Evolutionary conservation across 495 filamentous ascomycete species (phyloP), one percentile per base, ranked within the genome.

Genomic region (Durotheca rogersii): DNA sequence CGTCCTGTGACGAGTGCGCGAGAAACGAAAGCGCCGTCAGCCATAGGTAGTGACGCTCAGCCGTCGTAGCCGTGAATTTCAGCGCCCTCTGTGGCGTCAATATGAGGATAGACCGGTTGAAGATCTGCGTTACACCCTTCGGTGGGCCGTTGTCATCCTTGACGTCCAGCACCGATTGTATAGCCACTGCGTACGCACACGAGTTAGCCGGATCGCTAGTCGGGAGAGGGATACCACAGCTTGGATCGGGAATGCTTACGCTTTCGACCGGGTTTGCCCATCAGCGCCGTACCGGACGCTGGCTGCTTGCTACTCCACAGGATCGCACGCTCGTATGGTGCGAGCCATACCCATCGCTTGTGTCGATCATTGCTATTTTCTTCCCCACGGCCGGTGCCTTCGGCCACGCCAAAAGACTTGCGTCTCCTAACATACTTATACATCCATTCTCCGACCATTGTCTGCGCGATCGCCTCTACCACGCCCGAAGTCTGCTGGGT

Each of bases 371-470:
- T 81, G 55, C 82, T 83, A 51, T 68, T 81, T 45, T 81, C 81
- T 41, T 79, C 76, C 41, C 76, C 77, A 38, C 72, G 69, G 21
- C 68, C 71, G 46, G 70, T 70, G 23, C 75, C 72, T 44, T 97
- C 91, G 3, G 81, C 70, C 33, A 94, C 83, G 27, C 88, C 87
- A 68, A 98, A 97, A 1, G 93, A 93, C 68, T 88, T 96, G 53
- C 93, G 81, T 65, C 90, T 82, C 31, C 93, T 81, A 31, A 97
- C 87, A 64, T 97, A 97, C 63, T 98, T 98, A 80, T 86, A 97
- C 93, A 98, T 97, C 93, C 93, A 98, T 62, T 97, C 93, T 23
- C 93, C 93, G 35, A 97, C 89, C 93, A 97, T 98, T 4, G 93
- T 96, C 58, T 95, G 89, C 2, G 93, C 90, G 69, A 98, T 97